Evolutionary conservation across 2,329 filamentous ascomycete genomes (phyloP).

Genomic region (Diaporthe vexans): DNA sequence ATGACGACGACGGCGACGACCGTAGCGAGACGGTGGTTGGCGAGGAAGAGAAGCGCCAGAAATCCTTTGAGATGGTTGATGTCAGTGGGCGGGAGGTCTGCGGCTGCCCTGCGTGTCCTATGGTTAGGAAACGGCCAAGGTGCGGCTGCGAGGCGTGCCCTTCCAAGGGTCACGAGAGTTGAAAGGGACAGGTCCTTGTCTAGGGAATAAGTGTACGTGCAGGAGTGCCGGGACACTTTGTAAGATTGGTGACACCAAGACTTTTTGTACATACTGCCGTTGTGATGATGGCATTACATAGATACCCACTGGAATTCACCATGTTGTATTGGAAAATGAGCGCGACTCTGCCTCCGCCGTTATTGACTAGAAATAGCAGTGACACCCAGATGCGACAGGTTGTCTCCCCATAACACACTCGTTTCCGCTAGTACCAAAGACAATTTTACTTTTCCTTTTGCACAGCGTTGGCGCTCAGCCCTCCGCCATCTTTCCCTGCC

Average conservation of each 20-base stretch:
- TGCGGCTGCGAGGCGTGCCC: constrained; percentile 36
- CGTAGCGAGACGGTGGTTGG: constrained; percentile 22
- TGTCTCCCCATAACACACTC: background rate
- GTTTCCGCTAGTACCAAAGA: background rate
- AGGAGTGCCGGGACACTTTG: background rate
- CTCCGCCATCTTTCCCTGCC: constrained; percentile 37
- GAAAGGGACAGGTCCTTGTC: background rate
- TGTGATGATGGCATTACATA: constrained; percentile 14
- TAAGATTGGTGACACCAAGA: constrained; percentile 8
- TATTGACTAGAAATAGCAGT: background rate
- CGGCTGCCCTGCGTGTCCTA: constrained; percentile 31
- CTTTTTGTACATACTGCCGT: constrained; percentile 7
- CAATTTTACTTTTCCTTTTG: background rate
- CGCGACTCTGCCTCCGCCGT: background rate
- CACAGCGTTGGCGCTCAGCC: background rate
- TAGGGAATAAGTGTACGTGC: too few species aligned
- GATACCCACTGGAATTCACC: constrained; percentile 24
- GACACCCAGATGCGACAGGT: background rate
- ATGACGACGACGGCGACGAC: background rate
- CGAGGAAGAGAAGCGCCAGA: constrained; percentile 29
- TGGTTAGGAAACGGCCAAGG: constrained; percentile 29
- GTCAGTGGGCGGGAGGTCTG: constrained; percentile 18
- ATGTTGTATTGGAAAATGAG: background rate
- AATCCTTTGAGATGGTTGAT: constrained; percentile 26
- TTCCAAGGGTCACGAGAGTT: constrained; percentile 9